Evolutionary conservation across 1,139 yeast species (phyloP).

Genomic region (Kodamaea alishanica): DNA sequence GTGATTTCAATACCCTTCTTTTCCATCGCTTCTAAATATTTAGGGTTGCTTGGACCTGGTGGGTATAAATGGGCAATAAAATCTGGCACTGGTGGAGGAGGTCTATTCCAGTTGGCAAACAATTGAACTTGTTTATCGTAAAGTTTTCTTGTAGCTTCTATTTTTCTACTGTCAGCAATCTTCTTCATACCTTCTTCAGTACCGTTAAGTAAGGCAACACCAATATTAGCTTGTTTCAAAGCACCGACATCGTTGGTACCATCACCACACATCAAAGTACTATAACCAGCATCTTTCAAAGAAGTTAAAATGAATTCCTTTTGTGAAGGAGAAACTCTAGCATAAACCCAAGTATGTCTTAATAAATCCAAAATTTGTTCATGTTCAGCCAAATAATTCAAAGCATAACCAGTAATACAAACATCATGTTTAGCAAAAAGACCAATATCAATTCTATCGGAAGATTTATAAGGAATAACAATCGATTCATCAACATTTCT

Average conservation of each 20-base stretch:
- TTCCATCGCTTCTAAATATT: slow-evolving; percentile 81
- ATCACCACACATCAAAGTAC: slow-evolving; percentile 98
- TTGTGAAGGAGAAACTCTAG: slow-evolving; percentile 95
- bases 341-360: slow-evolving; percentile 93
- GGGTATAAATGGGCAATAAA: slow-evolving; percentile 92
- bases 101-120: slow-evolving; percentile 77
- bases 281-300: slow-evolving; percentile 84
- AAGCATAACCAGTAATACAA: slow-evolving; percentile 92
- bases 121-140: slow-evolving; percentile 83
- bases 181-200: slow-evolving; percentile 93
- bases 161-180: slow-evolving; percentile 74
- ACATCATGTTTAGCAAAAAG: slow-evolving; percentile 72
- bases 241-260: slow-evolving; percentile 99
- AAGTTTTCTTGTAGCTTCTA: slow-evolving; percentile 60
- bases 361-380: slow-evolving; percentile 66
- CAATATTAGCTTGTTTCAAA: slow-evolving; percentile 95
- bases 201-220: slow-evolving; percentile 95
- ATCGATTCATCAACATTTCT: slow-evolving; percentile 77
- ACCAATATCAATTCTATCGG: slow-evolving; percentile 53
- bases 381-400: slow-evolving; percentile 61
- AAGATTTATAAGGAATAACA: slow-evolving; percentile 63
- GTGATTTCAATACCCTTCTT: slow-evolving; percentile 74
- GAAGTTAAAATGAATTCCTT: slow-evolving; percentile 86
- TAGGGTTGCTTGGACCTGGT: slow-evolving; percentile 90
- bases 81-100: slow-evolving; percentile 82